Conservation (phyloP, 2,329 filamentous ascomycete species). For the Colletotrichum endophyticum region DNA sequence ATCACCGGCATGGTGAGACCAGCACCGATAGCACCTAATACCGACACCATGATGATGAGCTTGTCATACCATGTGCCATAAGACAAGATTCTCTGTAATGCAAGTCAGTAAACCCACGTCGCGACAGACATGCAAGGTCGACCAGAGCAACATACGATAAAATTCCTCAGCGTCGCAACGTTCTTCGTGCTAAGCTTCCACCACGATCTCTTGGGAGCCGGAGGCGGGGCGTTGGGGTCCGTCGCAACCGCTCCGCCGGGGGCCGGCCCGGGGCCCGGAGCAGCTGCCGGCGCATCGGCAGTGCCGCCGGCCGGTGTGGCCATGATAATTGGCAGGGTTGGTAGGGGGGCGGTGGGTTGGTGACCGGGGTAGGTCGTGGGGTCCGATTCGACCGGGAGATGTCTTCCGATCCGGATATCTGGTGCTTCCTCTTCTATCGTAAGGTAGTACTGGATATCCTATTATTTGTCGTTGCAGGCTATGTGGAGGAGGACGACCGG, state of each 20-base stretch:
- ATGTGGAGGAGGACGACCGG: constrained; percentile 12
- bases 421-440: neutral
- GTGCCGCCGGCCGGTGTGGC: constrained; percentile 16
- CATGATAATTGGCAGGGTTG: neutral
- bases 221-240: neutral
- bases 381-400: neutral
- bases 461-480: neutral
- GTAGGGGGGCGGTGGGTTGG: neutral
- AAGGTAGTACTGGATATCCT: neutral
- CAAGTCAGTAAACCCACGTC: neutral
- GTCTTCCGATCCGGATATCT: neutral
- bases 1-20: constrained; percentile 33
- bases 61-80: constrained; percentile 12
- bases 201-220: constrained; percentile 3
- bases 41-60: constrained; percentile 7
- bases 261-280: neutral
- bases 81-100: neutral
- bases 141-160: constrained; percentile 5
- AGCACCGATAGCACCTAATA: constrained; percentile 11
- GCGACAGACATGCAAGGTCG: neutral
- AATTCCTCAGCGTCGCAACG: constrained; percentile 10
- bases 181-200: constrained; percentile 16
- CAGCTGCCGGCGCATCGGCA: constrained; percentile 1
- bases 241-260: neutral
- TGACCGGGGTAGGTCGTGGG: neutral